Percentiles rank a stretch among this genome's conserved stretches.
Conservation (phyloP, 2,329 filamentous ascomycete species). For the Aaosphaeria pasadenensis region DNA sequence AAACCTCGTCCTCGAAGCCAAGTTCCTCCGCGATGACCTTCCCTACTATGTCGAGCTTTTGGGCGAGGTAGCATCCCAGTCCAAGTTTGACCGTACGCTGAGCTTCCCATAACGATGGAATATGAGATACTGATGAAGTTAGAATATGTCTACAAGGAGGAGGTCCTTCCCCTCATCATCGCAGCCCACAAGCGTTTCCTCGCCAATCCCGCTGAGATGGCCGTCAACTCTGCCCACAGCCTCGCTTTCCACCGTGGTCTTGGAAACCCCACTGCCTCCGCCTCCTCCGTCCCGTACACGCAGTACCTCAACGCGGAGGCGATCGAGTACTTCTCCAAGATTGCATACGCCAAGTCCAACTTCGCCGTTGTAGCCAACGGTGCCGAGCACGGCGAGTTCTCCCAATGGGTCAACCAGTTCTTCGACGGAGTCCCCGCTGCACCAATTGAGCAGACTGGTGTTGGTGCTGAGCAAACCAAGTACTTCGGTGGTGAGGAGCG, state of each 20-base stretch:
- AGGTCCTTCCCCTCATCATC: conserved; percentile 74
- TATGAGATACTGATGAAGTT: conserved; percentile 8
- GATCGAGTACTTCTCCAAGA: conserved; percentile 71
- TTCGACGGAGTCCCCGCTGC: conserved; percentile 67
- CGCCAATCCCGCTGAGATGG: conserved; percentile 62
- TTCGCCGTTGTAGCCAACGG: conserved; percentile 91
- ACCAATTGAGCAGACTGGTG: conserved; percentile 42
- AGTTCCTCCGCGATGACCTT: conserved; percentile 91
- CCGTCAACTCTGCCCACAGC: conserved; percentile 80
- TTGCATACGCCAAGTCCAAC: conserved; percentile 84
- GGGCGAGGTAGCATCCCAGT: conserved; percentile 83
- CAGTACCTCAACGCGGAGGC: conserved; percentile 78
- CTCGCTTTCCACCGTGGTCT: conserved; percentile 93
- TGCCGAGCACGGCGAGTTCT: conserved; percentile 69
- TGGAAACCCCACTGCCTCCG: conserved; percentile 72
- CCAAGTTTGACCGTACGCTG: conserved; percentile 69
- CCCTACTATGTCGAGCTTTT: conserved; percentile 97
- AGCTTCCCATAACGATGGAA: conserved; percentile 13
- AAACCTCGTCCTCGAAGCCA: conserved; percentile 86
- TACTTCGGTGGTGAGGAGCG: conserved; percentile 97
- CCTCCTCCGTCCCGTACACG: conserved; percentile 66
- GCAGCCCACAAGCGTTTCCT: conserved; percentile 73
- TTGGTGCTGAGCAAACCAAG: conserved; percentile 66
- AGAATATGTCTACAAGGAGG: conserved; percentile 91
- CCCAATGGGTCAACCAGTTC: conserved; percentile 91